Evolutionary conservation across 2,329 filamentous ascomycete species (phyloP).

Genomic region (Graphiopsis chlorocephala): DNA sequence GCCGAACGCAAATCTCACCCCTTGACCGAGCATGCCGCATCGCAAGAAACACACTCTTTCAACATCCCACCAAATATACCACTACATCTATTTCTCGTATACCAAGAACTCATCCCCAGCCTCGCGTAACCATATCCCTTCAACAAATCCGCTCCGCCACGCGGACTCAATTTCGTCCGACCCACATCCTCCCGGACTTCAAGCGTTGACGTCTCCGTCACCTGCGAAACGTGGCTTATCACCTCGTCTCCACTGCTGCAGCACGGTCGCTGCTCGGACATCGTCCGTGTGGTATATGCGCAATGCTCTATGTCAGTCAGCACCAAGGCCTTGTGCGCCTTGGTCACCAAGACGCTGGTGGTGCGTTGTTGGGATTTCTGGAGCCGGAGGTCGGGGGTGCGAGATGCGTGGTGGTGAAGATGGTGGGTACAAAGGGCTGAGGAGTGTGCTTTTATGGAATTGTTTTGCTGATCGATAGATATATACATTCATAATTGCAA

Average conservation of each 20-base stretch:
- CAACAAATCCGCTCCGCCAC: background rate
- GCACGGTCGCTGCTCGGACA: background rate
- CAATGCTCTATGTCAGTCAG: background rate
- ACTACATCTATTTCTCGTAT: background rate
- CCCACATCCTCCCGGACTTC: background rate
- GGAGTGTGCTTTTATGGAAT: background rate
- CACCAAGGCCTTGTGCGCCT: constrained; percentile 1
- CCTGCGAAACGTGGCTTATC: background rate
- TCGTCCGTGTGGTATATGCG: background rate
- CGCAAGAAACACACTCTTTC: too few species aligned
- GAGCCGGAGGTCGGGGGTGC: background rate
- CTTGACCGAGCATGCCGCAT: too few species aligned
- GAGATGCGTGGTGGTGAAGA: background rate
- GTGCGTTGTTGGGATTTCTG: background rate
- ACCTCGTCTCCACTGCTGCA: background rate
- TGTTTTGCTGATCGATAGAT: background rate
- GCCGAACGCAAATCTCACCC: too few species aligned
- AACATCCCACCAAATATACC: background rate
- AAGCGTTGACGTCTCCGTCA: background rate
- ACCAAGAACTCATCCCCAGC: background rate
- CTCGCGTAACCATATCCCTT: background rate
- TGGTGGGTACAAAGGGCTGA: background rate
- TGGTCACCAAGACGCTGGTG: constrained; percentile 7
- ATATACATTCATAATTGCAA: background rate
- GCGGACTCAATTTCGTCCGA: background rate